phyloP scores from a whole-genome alignment of 441 rosid genomes.

The Brassica balearica region DNA sequence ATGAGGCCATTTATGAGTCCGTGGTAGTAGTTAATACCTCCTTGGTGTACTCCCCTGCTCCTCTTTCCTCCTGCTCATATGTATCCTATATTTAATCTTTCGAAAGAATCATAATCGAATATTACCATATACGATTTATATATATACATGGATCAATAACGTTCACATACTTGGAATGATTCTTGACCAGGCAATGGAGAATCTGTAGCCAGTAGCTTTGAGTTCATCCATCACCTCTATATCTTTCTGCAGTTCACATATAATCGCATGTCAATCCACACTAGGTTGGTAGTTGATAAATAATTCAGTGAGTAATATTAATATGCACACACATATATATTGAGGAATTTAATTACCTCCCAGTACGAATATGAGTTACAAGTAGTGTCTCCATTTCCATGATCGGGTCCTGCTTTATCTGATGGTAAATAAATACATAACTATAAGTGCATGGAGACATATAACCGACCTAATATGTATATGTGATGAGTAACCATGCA shows the following conservation, averaged over 20 bases:
- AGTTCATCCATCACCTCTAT: conserved; percentile 17
- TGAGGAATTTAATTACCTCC: conserved; percentile 11
- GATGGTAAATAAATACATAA: neutral
- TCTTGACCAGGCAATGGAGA: conserved; percentile 42
- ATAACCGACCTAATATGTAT: neutral
- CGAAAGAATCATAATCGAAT: neutral
- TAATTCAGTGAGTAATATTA: neutral
- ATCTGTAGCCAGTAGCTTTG: conserved; percentile 28
- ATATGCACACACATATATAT: neutral
- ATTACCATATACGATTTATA: neutral
- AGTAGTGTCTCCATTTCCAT: conserved; percentile 31
- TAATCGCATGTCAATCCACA: neutral
- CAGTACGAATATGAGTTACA: conserved; percentile 18
- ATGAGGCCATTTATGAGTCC: conserved; percentile 6
- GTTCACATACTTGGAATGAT: conserved; percentile 33
- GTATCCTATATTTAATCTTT: neutral
- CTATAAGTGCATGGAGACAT: neutral
- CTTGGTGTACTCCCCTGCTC: conserved; percentile 25
- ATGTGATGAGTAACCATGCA: neutral
- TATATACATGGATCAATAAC: neutral
- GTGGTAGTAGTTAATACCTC: conserved; percentile 30
- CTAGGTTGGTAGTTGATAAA: neutral
- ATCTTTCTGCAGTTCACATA: conserved; percentile 25
- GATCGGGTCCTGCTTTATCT: conserved; percentile 34
- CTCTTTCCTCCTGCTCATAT: conserved; percentile 35